Evolutionary conservation across 2,329 filamentous ascomycete species (phyloP).

Genomic region (Exophiala viscosa): DNA sequence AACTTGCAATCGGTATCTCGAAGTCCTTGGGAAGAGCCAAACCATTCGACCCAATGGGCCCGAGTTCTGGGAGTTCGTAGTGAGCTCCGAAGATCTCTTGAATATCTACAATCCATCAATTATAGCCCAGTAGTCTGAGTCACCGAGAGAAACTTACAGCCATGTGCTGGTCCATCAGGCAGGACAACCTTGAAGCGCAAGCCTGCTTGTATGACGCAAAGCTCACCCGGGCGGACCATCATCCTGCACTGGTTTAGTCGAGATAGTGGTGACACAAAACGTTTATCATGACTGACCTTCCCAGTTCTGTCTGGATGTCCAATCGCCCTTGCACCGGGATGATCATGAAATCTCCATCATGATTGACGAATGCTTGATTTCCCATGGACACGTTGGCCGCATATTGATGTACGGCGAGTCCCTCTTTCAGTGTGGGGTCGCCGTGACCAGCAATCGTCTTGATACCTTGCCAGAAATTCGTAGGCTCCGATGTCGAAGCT

Average conservation of each 20-base stretch:
- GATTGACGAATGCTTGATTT: slow-evolving; percentile 55
- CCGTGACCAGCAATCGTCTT: slow-evolving; percentile 57
- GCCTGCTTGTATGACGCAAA: slow-evolving; percentile 64
- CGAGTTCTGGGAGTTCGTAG: slow-evolving; percentile 63
- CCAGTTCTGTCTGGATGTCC: slow-evolving; percentile 62
- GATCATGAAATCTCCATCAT: slow-evolving; percentile 65
- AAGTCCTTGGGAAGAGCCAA: slow-evolving; percentile 65
- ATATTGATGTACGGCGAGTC: slow-evolving; percentile 55
- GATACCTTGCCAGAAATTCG: slow-evolving; percentile 55
- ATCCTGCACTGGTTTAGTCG: slow-evolving; percentile 31
- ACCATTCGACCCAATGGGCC: slow-evolving; percentile 63
- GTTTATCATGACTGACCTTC: slow-evolving; percentile 46
- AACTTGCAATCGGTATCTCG: slow-evolving; percentile 56
- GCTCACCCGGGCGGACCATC: slow-evolving; percentile 62
- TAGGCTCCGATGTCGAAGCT: slow-evolving; percentile 42
- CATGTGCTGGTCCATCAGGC: slow-evolving; percentile 55
- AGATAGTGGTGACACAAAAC: too few relatives aligned
- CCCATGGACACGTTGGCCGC: slow-evolving; percentile 56
- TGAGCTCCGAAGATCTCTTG: slow-evolving; percentile 63
- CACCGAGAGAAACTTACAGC: slow-evolving; percentile 36
- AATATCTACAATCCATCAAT: slow-evolving; percentile 40
- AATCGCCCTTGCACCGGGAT: slow-evolving; percentile 62
- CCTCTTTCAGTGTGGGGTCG: slow-evolving; percentile 54
- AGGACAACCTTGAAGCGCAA: slow-evolving; percentile 59
- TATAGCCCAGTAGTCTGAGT: too few relatives aligned